Percentiles rank a stretch among this genome's conserved stretches.
phyloP scores from a whole-genome alignment of 2,329 filamentous ascomycete species.

The Colletotrichum sojae region DNA sequence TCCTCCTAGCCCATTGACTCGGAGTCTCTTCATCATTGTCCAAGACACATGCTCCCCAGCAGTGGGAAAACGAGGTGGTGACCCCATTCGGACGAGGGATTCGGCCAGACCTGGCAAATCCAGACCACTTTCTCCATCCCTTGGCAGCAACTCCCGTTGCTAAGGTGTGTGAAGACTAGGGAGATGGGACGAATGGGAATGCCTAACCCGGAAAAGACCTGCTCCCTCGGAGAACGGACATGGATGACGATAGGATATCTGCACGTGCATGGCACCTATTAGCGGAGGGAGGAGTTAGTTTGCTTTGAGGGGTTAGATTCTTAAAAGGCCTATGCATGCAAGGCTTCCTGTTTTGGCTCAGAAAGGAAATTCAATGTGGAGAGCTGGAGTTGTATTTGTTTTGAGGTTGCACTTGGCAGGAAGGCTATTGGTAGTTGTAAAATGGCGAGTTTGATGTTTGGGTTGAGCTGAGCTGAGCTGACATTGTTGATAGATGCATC shows the following conservation, averaged over 20 bases:
- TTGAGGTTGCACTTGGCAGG: no score
- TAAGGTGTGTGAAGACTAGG: neutral
- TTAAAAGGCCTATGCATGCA: neutral
- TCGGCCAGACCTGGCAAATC: slow-evolving; percentile 17
- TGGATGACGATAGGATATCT: slow-evolving; percentile 31
- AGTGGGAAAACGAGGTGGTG: slow-evolving; percentile 22
- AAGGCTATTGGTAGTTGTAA: no score
- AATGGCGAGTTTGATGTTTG: no score
- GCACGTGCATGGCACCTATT: slow-evolving; percentile 22
- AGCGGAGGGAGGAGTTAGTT: neutral
- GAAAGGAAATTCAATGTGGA: no score
- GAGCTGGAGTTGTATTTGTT: neutral
- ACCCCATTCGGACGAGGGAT: slow-evolving; percentile 29
- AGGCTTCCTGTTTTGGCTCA: neutral
- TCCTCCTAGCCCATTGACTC: slow-evolving; percentile 6
- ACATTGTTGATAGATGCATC: neutral
- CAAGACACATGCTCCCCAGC: slow-evolving; percentile 7
- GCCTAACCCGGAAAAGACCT: neutral
- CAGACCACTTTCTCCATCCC: neutral
- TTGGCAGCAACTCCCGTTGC: neutral
- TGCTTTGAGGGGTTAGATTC: neutral
- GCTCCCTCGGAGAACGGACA: slow-evolving; percentile 1
- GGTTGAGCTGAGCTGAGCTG: no score
- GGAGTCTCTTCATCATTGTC: neutral
- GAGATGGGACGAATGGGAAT: slow-evolving; percentile 19